Conservation (phyloP, 306 rosid species). For the Rubus parviflorus region DNA sequence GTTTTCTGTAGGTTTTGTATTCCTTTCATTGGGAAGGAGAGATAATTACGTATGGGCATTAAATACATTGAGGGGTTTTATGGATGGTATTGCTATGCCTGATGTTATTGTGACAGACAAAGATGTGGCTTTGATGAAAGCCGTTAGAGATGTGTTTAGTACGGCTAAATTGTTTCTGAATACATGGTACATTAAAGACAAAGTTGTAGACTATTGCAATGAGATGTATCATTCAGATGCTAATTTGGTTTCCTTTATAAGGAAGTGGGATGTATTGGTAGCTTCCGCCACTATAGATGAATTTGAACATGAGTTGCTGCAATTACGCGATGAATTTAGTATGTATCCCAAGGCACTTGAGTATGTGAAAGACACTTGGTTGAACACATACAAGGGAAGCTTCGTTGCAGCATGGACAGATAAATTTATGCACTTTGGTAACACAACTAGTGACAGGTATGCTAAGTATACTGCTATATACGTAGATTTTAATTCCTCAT, state of each 20-base stretch:
- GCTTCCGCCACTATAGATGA: not conserved
- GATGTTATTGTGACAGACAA: too few species aligned
- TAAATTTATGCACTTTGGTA: not conserved
- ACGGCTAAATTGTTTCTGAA: not conserved
- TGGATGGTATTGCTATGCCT: not conserved
- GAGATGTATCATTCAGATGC: too few species aligned
- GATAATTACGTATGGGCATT: not conserved
- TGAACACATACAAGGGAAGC: not conserved
- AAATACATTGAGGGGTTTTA: not conserved
- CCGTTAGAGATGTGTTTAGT: not conserved
- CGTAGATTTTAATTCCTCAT: too few species aligned
- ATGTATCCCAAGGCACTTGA: too few species aligned
- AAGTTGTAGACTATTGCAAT: too few species aligned
- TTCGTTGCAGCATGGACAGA: constrained; percentile 1
- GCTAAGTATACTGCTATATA: too few species aligned
- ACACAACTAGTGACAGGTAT: too few species aligned
- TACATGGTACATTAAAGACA: too few species aligned
- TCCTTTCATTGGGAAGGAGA: not conserved
- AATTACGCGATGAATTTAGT: not conserved
- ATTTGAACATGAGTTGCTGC: not conserved
- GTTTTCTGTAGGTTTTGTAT: not conserved
- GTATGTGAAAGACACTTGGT: not conserved
- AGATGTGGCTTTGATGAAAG: too few species aligned
- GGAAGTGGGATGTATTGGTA: not conserved
- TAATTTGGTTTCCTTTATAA: too few species aligned